Evolutionary conservation across 352 stramenopile genomes (phyloP).

Genomic region (Globisporangium ultimum): DNA sequence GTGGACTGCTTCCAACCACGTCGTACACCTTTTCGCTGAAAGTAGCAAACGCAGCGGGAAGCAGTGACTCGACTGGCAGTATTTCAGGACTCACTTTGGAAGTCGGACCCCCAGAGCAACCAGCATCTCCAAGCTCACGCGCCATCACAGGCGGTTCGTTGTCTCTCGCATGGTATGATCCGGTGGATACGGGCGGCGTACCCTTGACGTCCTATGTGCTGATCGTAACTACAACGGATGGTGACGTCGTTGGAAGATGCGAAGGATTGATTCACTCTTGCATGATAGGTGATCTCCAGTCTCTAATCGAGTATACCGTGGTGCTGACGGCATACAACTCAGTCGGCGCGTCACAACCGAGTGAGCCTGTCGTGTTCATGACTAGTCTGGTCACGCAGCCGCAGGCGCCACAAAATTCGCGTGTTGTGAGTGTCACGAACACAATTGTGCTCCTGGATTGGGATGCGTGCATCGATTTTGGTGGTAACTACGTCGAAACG

Average conservation of each 20-base stretch:
- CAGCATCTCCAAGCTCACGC: conserved; percentile 19
- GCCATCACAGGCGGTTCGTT: conserved; percentile 39
- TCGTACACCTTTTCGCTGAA: conserved; percentile 44
- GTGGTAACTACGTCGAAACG: conserved; percentile 34
- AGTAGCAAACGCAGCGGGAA: conserved; percentile 27
- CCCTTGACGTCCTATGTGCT: conserved; percentile 42
- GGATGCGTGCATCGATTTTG: conserved; percentile 37
- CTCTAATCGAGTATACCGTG: conserved; percentile 39
- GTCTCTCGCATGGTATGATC: conserved; percentile 34
- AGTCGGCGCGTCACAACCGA: conserved; percentile 28
- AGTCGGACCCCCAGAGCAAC: conserved; percentile 22
- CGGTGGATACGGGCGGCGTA: conserved; percentile 46
- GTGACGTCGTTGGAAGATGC: conserved; percentile 29
- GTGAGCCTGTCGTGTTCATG: conserved; percentile 15
- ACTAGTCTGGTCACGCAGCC: conserved; percentile 27
- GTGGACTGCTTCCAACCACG: conserved; percentile 35
- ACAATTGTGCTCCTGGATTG: conserved; percentile 27
- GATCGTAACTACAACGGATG: conserved; percentile 14
- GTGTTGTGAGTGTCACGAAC: conserved; percentile 10
- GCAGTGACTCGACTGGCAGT: conserved; percentile 18
- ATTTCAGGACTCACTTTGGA: conserved; percentile 13
- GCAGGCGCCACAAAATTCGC: conserved; percentile 26
- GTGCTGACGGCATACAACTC: conserved; percentile 36
- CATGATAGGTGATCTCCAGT: conserved; percentile 29
- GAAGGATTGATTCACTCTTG: conserved; percentile 43